phyloP scores from a whole-genome alignment of 2,329 filamentous ascomycete genomes.

The Fusarium sororula region DNA sequence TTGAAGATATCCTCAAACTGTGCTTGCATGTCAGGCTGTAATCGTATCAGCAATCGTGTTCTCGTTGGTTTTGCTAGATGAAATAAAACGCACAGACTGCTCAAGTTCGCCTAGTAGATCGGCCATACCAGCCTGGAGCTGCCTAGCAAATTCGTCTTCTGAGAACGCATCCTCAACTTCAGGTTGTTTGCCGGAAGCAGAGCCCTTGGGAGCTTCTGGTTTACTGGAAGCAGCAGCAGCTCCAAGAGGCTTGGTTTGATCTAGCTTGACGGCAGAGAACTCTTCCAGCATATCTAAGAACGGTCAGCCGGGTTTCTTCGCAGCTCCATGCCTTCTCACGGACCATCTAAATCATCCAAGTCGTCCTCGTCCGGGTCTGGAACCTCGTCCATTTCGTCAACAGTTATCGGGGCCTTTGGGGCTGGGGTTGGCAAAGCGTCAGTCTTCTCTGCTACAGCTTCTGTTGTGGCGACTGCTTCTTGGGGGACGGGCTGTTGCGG shows the following conservation, averaged over 20 bases:
- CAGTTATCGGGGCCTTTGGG: neutral
- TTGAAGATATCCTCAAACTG: constrained; percentile 83
- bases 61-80: neutral
- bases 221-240: constrained; percentile 43
- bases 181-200: constrained; percentile 35
- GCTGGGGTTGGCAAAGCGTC: neutral
- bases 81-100: constrained; percentile 58
- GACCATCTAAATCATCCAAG: constrained; percentile 89
- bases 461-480: constrained; percentile 10
- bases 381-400: constrained; percentile 61
- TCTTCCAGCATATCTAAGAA: constrained; percentile 86
- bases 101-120: constrained; percentile 79
- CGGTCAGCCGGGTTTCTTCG: constrained; percentile 5
- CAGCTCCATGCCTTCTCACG: neutral
- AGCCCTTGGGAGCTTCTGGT: constrained; percentile 48
- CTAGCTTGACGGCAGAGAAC: constrained; percentile 74
- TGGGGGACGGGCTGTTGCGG: neutral
- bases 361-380: constrained; percentile 95
- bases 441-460: constrained; percentile 18
- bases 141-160: constrained; percentile 84
- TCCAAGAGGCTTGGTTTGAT: constrained; percentile 40
- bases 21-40: constrained; percentile 74
- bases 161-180: constrained; percentile 56
- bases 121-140: constrained; percentile 91
- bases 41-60: neutral